Evolutionary conservation across 164 flowering plant species (phyloP), one percentile per base, ranked within the genome.

Genomic region (Umbellularia californica): DNA sequence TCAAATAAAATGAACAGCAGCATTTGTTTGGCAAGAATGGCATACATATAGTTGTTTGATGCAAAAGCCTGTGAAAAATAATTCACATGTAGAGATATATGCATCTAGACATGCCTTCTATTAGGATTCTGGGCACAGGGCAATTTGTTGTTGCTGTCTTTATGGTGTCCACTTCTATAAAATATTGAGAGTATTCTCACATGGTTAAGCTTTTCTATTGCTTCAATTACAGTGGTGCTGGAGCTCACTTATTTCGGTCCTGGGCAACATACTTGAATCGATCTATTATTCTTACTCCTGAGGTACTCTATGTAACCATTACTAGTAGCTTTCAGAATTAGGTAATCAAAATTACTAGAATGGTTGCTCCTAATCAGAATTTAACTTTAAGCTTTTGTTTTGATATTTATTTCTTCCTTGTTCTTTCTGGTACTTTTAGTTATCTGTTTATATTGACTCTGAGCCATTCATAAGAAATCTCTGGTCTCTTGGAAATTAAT

Each of bases 211-310:
- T 67, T 66, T 67, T 30, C n/a, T 67, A 67, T 4, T 67, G 47
- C 47, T 47, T 67, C 72, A 3, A 55, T 15, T 55, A 65, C 87
- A 96, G 99, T 86, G 99, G 99, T 77, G 93, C 92, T 75, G 99
- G 99, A 50, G 97, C 97, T 82, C 94, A 90, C 86, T 86, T 96
- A 71, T 96, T 96, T 79, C 90, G 83, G 72, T 96, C 99, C 9
- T 96, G 98, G 99, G 85, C 92, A 30, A 86, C 85, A 35, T 96
- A 83, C 77, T 81, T 92, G 77, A 96, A 96, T 75, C 93, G 97
- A 50, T 91, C 99, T 55, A 92, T 94, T 52, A 84, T 96, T 76
- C 93, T 96, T 55, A 93, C 98, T 35, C 98, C 99, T 33, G 98
- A 96, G 98, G 98, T 92, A 88, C n/a, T 55, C n/a, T 55, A 55